These are phyloP conservation scores for Emmonsia crescens DNA, from an alignment of 2,329 filamentous ascomycete species.

Conservation along the genomic window DNA sequence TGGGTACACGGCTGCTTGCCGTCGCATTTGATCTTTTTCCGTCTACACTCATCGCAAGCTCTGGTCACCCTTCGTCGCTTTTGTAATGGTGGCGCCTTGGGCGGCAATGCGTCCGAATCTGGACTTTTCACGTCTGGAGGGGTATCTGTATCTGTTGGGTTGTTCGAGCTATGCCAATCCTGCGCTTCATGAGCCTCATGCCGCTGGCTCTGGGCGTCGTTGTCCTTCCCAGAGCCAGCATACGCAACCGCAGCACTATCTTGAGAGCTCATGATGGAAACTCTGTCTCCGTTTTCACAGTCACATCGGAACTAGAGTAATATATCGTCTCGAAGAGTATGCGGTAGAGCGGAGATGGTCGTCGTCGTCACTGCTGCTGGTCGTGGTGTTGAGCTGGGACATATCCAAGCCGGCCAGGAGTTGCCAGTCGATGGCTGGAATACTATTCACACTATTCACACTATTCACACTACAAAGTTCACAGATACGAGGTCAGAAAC, in stretches of 20 bases:
- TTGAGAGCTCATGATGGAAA: neutral
- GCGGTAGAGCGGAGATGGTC: conserved; percentile 3
- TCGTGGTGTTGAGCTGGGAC: conserved; percentile 8
- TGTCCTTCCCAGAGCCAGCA: neutral
- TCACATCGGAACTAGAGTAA: conserved; percentile 10
- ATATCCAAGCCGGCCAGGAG: conserved; percentile 7
- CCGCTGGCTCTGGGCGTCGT: neutral
- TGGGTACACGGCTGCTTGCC: conserved; percentile 85
- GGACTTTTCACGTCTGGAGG: conserved; percentile 6
- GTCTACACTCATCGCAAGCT: conserved; percentile 70
- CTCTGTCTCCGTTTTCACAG: conserved; percentile 1
- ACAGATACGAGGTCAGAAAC: neutral
- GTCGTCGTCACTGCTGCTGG: conserved; percentile 11
- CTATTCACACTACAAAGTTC: neutral
- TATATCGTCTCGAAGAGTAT: neutral
- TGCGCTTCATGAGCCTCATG: neutral
- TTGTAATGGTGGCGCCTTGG: conserved; percentile 47
- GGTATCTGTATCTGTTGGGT: neutral
- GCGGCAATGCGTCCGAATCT: conserved; percentile 18
- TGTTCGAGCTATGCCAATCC: conserved; percentile 1
- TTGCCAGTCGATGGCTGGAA: neutral
- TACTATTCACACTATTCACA: neutral
- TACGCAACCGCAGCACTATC: neutral
- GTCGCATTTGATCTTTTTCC: conserved; percentile 82
- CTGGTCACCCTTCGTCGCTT: conserved; percentile 69